These are phyloP conservation scores for Acer negundo DNA, from an alignment of 345 rosid genomes.

Conservation along the genomic window DNA sequence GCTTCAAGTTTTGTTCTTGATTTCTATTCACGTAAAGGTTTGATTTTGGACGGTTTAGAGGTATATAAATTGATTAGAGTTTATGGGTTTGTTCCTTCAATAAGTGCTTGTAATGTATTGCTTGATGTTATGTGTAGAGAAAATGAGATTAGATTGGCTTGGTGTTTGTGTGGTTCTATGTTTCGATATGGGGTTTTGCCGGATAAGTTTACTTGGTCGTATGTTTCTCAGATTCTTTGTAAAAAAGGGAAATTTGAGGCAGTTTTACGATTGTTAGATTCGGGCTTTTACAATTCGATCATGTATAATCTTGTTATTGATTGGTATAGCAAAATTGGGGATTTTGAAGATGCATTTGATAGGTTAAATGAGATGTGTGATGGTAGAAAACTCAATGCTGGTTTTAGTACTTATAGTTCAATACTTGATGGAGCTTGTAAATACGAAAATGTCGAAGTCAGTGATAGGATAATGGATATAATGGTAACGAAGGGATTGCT, in stretches of 20 bases:
- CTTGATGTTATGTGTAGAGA: conserved; percentile 48
- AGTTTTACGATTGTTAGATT: conserved; percentile 47
- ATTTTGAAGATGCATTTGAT: conserved; percentile 45
- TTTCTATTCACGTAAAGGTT: conserved; percentile 41
- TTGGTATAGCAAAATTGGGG: conserved; percentile 49
- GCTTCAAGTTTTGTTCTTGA: conserved; percentile 49
- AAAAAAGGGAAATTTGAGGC: conserved; percentile 47
- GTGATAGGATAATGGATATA: conserved; percentile 39
- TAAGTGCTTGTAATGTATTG: conserved; percentile 46
- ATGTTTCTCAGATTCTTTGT: conserved; percentile 51
- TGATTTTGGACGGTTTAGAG: conserved; percentile 45
- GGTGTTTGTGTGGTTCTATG: conserved; percentile 61
- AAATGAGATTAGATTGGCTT: conserved; percentile 41
- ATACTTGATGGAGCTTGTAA: conserved; percentile 73
- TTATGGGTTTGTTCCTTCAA: conserved; percentile 40
- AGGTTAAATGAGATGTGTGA: conserved; percentile 50
- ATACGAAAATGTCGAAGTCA: conserved; percentile 39
- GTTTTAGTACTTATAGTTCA: conserved; percentile 50
- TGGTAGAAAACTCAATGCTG: conserved; percentile 38
- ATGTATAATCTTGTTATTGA: conserved; percentile 57
- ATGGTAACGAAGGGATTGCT: conserved; percentile 51
- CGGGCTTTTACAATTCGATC: conserved; percentile 45
- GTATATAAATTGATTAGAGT: conserved; percentile 42
- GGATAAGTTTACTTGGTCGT: conserved; percentile 52
- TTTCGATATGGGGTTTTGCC: conserved; percentile 38